Percentiles rank a stretch among this genome's conserved stretches.
These are phyloP conservation scores for Hebeloma cylindrosporum DNA, from an alignment of 768 basidiomycete species.

Conservation along the genomic window DNA sequence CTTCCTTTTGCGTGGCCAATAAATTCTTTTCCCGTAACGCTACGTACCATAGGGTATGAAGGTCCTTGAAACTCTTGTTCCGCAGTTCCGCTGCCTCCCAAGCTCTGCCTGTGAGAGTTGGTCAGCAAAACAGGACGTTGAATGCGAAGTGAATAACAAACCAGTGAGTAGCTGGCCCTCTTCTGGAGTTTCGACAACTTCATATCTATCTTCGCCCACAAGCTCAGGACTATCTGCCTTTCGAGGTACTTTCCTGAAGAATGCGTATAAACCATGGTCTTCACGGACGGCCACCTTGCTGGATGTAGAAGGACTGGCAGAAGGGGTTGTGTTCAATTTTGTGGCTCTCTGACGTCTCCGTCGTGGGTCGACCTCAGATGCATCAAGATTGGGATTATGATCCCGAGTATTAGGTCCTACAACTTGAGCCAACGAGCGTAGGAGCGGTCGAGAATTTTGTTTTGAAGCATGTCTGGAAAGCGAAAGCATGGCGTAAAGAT, in stretches of 20 bases:
- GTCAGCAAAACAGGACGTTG: constrained; percentile 10
- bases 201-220: constrained; percentile 50
- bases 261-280: constrained; percentile 75
- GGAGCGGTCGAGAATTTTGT: constrained; percentile 10
- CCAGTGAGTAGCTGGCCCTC: constrained; percentile 30
- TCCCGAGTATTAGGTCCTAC: no score
- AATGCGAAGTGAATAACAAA: constrained; percentile 15
- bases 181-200: constrained; percentile 42
- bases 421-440: constrained; percentile 29
- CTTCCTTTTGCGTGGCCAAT: constrained; percentile 83
- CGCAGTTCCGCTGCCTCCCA: constrained; percentile 89
- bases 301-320: constrained; percentile 6
- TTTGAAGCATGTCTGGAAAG: constrained; percentile 18
- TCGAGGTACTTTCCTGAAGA: constrained; percentile 74
- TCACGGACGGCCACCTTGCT: constrained; percentile 40
- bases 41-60: constrained; percentile 96
- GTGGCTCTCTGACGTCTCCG: constrained; percentile 9
- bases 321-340: constrained; percentile 5
- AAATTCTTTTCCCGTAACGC: constrained; percentile 87
- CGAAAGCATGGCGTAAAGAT: constrained; percentile 17
- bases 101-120: constrained; percentile 62
- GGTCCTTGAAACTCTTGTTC: constrained; percentile 86
- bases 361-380: constrained; percentile 12
- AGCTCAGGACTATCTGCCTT: constrained; percentile 42
- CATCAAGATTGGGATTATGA: constrained; percentile 8